Base-by-base conservation (phyloP, 2,329 filamentous ascomycete genomes). In the Aspergillus felis region DNA sequence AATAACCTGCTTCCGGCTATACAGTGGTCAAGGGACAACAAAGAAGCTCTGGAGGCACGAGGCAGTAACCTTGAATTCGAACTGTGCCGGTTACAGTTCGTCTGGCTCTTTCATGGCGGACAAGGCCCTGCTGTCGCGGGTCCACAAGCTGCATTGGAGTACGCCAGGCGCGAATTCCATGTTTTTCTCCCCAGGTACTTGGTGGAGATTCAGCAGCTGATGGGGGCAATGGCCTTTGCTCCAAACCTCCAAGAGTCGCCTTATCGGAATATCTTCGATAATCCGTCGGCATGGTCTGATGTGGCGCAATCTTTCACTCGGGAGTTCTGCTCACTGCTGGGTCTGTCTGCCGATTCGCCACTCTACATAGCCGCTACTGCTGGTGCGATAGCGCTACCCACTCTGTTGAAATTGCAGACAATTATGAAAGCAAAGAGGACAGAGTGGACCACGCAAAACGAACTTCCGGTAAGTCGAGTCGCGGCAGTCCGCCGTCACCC, bases 21-120 rank as follows among this genome's bases (percentile, higher is more conserved):
- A 25, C 78, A 84, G 55, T 99, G 94, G 94, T 91, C 94, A 0
- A 81, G 86, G 41, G 71, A 81, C 27, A 88, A 97, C 67, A 87
- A 86, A 57, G 73, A 76, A 4, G 80, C 86, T 27, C 81, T 99
- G 2, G 91, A 96, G 68, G 82, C 84, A 3, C 84, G 91, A 50
- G 93, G 92, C 3, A 96, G 91, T 68, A 96, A 96, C 66, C 84
- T 99, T 2, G 93, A 97, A 71, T 99, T 97, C 62, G 93, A 99
- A 69, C 85, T 99, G 2, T 91, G 88, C 76, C 89, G 91, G 63
- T 81, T 97, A 20, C 91, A 96, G 65, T 99, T 90, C 66, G 84
- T 97, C 35, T 93, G 90, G 84, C 82, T 97, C 1, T 96, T 95
- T 74, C 85, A 88, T 61, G 87, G 88, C 0, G 82, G 84, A 9